Evolutionary conservation across 441 rosid genomes (phyloP), one percentile per base, ranked within the genome.

Genomic region (Populus hybrid): DNA sequence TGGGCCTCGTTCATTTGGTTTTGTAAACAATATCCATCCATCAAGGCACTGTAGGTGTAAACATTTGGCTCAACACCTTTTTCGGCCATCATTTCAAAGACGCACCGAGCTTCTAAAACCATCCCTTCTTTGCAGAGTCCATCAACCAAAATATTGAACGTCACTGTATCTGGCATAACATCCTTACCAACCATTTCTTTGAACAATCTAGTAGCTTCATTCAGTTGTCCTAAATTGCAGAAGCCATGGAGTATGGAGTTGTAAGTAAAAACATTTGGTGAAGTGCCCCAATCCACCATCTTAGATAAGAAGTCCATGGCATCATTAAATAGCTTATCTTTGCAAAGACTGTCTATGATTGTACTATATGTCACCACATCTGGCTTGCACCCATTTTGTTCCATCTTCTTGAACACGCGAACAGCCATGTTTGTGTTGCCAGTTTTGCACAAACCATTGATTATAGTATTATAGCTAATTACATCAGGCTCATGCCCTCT

Each of bases 261-360:
- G 61, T 53, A 53, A 67, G 73, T 65, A 34, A 78, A 72, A 40
- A 78, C 50, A 36, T 50, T 21, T 3, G 67, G 66, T 10, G n/a
- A 23, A 65, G 53, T 72, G 71, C 59, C 67, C 4, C 9, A 18
- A 50, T n/a, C 19, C 71, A 6, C 50, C 80, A 78, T 78, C 3
- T 72, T n/a, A n/a, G 53, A 23, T 11, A 72, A 78, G 19, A 72
- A 75, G 21, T 78, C 67, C 26, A 65, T 16, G 5, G 76, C 80
- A 35, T 66, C 70, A 12, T 4, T 23, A 21, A 28, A 8, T 6
- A 19, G 64, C 42, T 21, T 71, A 11, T 77, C 42, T 64, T 78
- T 50, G 21, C 80, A 66, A 65, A 78, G 79, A 0, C 28, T 26
- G 28, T 26, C 28, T 26, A 26, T 26, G 28, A 26, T 10, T 6